Conservation (phyloP, 129 eudicot genomes). For the Kitagawia praeruptora region DNA sequence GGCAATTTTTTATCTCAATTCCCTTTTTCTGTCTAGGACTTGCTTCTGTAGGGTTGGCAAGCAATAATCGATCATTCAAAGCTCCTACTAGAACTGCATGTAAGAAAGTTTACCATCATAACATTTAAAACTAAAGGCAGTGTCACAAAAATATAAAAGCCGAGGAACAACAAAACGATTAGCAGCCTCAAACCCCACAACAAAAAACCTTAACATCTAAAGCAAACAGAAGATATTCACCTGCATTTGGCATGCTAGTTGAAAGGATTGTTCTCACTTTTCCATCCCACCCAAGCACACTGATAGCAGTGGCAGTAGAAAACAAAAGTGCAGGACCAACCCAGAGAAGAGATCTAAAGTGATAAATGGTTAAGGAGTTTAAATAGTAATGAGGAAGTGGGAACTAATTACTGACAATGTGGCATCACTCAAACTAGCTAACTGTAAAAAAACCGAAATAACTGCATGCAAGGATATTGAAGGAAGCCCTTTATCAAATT, state of each 20-base stretch:
- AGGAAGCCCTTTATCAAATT: slow-evolving; percentile 93
- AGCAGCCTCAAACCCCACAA: background rate
- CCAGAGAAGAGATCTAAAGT: slow-evolving; percentile 98
- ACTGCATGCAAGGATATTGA: slow-evolving; percentile 64
- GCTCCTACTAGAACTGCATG: slow-evolving; percentile 82
- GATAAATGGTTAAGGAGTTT: slow-evolving; percentile 40
- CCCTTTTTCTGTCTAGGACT: slow-evolving; percentile 90
- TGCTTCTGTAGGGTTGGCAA: slow-evolving; percentile 81
- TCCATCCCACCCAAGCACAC: slow-evolving; percentile 98
- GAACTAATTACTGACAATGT: background rate
- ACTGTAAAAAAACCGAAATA: slow-evolving; percentile 10
- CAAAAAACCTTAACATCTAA: slow-evolving; percentile 7
- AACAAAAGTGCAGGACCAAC: slow-evolving; percentile 97
- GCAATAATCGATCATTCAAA: slow-evolving; percentile 78
- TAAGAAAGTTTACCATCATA: slow-evolving; percentile 10
- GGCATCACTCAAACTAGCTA: slow-evolving; percentile 1
- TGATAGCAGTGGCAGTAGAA: slow-evolving; percentile 82
- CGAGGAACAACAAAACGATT: slow-evolving; percentile 4
- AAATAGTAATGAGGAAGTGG: slow-evolving; percentile 7
- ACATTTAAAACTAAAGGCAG: slow-evolving; percentile 17
- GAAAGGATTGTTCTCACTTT: slow-evolving; percentile 94
- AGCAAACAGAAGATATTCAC: slow-evolving; percentile 27
- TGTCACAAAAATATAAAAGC: slow-evolving; percentile 6
- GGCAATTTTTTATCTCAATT: slow-evolving; percentile 75
- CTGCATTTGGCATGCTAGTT: slow-evolving; percentile 85